Evolutionary conservation across 129 eudicot genomes (phyloP), one percentile per base, ranked within the genome.

Genomic region (Chrysanthemum lavandulifolium): DNA sequence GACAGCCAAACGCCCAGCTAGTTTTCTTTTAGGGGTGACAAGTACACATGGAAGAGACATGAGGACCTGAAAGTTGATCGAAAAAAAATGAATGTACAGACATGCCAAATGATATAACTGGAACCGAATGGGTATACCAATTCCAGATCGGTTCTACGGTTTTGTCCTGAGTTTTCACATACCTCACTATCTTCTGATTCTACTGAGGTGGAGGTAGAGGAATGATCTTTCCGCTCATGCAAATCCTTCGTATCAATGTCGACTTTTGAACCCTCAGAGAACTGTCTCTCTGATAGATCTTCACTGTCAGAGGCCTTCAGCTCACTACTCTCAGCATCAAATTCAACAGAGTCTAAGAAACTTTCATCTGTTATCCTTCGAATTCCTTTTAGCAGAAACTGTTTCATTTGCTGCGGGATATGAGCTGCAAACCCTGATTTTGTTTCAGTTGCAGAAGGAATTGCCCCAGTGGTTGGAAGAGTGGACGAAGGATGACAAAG

Each of bases 371-470:
- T 86, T 52, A 91, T 91, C 80, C 86, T 84, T 36, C 79, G 84
- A 65, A 91, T 91, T 63, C 97, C 99, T 82, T 91, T 95, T n/a
- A 95, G 84, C 65, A 92, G 78, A 73, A 90, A 85, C 49, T 80
- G 94, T 77, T 90, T 95, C 99, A 95, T 88, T 76, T 95, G 97
- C 78, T 91, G 97, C 5, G 96, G 90, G 55, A 89, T 88, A 48
- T 85, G 88, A 14, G 81, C 81, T 54, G 96, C 91, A 71, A 79
- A 83, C 45, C 89, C 93, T 52, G 83, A 62, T 74, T 95, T 88
- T 78, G 78, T 72, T 83, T 94, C 93, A 65, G 65, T 79, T 55
- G 68, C 61, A 14, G 90, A 65, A 74, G 74, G 77, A 72, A 65
- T 43, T 36, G 67, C 36, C 60, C 77, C 97, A 72, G 70, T 82